Conservation (phyloP, 2,329 filamentous ascomycete species). For the Gremmenia infestans region DNA sequence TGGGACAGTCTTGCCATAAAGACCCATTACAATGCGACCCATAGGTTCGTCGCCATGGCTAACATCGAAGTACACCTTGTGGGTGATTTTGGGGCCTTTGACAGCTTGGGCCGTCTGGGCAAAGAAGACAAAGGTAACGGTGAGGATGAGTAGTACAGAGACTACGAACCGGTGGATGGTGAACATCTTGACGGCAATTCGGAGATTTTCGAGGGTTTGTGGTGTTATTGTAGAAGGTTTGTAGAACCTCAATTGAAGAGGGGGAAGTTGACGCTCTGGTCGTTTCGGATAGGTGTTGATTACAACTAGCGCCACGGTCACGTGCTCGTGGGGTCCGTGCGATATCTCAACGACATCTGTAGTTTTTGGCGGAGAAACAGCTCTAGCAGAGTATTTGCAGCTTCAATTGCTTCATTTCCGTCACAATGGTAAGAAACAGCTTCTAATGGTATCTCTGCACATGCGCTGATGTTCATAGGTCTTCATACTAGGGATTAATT, state of each 20-base stretch:
- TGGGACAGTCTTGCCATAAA: slow-evolving; percentile 84
- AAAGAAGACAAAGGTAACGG: slow-evolving; percentile 70
- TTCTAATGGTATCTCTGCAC: neutral
- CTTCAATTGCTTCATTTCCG: neutral
- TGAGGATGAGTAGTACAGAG: slow-evolving; percentile 70
- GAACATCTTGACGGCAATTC: slow-evolving; percentile 57
- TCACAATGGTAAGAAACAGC: slow-evolving; percentile 23
- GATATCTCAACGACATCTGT: slow-evolving; percentile 8
- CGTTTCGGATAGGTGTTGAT: slow-evolving; percentile 30
- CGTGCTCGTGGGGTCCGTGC: slow-evolving; percentile 16
- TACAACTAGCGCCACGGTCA: slow-evolving; percentile 18
- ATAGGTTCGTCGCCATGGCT: slow-evolving; percentile 67
- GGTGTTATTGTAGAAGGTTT: slow-evolving; percentile 9
- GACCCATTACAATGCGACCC: slow-evolving; percentile 73
- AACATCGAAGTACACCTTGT: slow-evolving; percentile 91
- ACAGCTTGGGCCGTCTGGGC: slow-evolving; percentile 67
- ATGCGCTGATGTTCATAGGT: slow-evolving; percentile 38
- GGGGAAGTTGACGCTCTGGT: neutral
- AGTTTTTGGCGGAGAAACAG: neutral
- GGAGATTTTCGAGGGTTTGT: slow-evolving; percentile 6
- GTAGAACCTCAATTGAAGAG: slow-evolving; percentile 9
- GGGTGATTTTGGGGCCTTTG: slow-evolving; percentile 91
- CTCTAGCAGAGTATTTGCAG: slow-evolving; percentile 1
- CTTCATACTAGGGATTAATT: slow-evolving; percentile 82
- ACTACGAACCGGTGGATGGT: slow-evolving; percentile 65